Conservation (phyloP, 371 early-diverging fungal genomes). For the Syncephalastrum monosporum region DNA sequence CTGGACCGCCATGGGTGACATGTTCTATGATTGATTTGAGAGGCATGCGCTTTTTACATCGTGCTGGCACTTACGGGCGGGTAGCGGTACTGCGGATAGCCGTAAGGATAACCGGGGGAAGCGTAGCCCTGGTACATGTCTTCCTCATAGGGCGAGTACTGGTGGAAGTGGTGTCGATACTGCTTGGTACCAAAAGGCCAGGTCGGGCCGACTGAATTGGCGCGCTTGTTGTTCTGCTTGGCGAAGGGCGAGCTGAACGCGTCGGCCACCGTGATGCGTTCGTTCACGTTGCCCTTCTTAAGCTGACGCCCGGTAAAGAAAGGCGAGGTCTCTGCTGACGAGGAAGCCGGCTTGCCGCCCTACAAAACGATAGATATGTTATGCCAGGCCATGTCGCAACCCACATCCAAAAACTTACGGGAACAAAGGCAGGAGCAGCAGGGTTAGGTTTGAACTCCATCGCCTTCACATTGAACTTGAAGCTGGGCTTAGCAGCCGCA, state of each 20-base stretch:
- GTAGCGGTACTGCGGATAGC: constrained; percentile 47
- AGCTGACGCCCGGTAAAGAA: constrained; percentile 32
- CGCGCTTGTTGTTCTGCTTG: constrained; percentile 21
- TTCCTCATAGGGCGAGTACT: constrained; percentile 35
- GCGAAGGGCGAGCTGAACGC: constrained; percentile 35
- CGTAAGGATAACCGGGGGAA: constrained; percentile 43
- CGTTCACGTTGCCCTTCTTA: constrained; percentile 15
- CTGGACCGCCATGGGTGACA: constrained; percentile 33
- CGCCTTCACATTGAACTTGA: constrained; percentile 86
- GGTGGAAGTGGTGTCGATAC: constrained; percentile 42
- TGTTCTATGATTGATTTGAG: neutral
- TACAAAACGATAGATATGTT: neutral
- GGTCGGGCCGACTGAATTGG: constrained; percentile 45
- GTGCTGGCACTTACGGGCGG: constrained; percentile 24
- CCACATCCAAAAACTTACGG: constrained; percentile 34
- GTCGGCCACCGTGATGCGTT: constrained; percentile 20
- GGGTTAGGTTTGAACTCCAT: constrained; percentile 87
- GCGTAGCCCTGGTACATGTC: constrained; percentile 37
- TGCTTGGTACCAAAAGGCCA: constrained; percentile 53
- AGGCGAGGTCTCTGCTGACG: constrained; percentile 21
- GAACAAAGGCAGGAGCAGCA: constrained; percentile 75
- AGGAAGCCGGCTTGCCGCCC: constrained; percentile 10
- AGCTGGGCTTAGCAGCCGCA: constrained; percentile 29
- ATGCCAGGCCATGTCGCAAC: neutral
- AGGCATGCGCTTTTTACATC: neutral